Percentiles rank a stretch among this genome's conserved stretches.
These are phyloP conservation scores for Diaporthe amygdali DNA, from an alignment of 2,329 filamentous ascomycete genomes.

Conservation along the genomic window DNA sequence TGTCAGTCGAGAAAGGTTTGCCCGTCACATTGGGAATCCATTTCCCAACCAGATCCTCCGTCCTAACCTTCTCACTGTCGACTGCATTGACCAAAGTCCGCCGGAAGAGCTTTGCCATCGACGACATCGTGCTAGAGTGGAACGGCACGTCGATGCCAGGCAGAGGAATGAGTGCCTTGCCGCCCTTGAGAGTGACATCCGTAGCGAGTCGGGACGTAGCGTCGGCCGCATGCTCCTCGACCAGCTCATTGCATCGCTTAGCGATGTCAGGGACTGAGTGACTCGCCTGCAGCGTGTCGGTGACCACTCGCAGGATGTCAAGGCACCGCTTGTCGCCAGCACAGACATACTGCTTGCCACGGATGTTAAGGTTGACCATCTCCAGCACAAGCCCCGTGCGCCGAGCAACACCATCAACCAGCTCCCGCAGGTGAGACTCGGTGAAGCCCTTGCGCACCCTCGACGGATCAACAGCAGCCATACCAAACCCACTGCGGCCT, in stretches of 20 bases:
- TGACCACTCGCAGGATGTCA: slow-evolving; percentile 96
- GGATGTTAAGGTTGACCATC: slow-evolving; percentile 41
- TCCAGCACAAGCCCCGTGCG: slow-evolving; percentile 34
- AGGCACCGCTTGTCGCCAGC: slow-evolving; percentile 63
- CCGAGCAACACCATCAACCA: slow-evolving; percentile 31
- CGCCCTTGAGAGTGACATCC: slow-evolving; percentile 28
- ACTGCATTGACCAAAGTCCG: slow-evolving; percentile 33
- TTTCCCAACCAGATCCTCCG: slow-evolving; percentile 34
- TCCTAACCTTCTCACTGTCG: slow-evolving; percentile 29
- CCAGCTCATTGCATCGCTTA: slow-evolving; percentile 86
- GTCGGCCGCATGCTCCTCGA: slow-evolving; percentile 60
- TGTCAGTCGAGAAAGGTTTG: slow-evolving; percentile 35
- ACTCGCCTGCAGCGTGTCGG: slow-evolving; percentile 87
- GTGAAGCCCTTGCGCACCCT: slow-evolving; percentile 30
- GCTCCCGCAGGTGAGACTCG: slow-evolving; percentile 30
- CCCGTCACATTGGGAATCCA: slow-evolving; percentile 42
- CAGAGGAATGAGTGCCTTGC: slow-evolving; percentile 36
- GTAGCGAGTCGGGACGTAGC: not conserved
- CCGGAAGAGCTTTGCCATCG: slow-evolving; percentile 35
- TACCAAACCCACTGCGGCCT: slow-evolving; percentile 33
- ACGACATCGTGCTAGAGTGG: slow-evolving; percentile 33
- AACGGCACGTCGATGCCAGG: slow-evolving; percentile 39
- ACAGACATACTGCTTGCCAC: slow-evolving; percentile 40
- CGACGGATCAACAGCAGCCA: slow-evolving; percentile 37
- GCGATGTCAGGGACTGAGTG: slow-evolving; percentile 90